A percentile compares a stretch with the other conserved stretches of the same genome.
Evolutionary conservation across 2,329 filamentous ascomycete species (phyloP).

Genomic region (Xylaria sp.): DNA sequence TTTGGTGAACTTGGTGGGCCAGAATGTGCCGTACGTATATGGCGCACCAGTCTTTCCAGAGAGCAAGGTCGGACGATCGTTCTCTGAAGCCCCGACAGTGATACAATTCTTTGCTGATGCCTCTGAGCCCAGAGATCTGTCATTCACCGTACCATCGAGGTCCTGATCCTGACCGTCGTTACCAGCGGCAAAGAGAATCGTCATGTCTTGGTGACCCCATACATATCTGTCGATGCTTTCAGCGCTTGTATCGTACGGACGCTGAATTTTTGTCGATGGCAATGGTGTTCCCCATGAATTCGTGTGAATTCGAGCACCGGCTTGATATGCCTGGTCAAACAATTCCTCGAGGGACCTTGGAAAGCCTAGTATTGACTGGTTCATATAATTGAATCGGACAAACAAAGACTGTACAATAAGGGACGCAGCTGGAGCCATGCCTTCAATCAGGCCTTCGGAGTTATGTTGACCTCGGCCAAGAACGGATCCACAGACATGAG

Average conservation of each 20-base stretch:
- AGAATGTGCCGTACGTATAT: slow-evolving; percentile 2
- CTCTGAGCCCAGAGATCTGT: not conserved
- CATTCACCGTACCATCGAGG: slow-evolving; percentile 1
- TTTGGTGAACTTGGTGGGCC: slow-evolving; percentile 4
- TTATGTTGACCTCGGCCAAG: not conserved
- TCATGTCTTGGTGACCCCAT: slow-evolving; percentile 7
- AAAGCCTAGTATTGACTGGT: slow-evolving; percentile 7
- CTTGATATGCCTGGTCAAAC: slow-evolving; percentile 4
- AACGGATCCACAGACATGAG: slow-evolving; percentile 16
- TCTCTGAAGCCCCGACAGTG: slow-evolving; percentile 12
- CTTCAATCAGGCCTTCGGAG: not conserved
- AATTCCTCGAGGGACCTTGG: not conserved
- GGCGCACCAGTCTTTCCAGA: slow-evolving; percentile 5
- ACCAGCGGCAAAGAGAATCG: slow-evolving; percentile 13
- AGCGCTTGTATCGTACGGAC: slow-evolving; percentile 4
- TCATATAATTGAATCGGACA: slow-evolving; percentile 7
- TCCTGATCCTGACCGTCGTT: slow-evolving; percentile 2
- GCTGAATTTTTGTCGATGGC: not conserved
- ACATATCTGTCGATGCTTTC: slow-evolving; percentile 11
- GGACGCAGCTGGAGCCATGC: slow-evolving; percentile 3
- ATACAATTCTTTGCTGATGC: slow-evolving; percentile 13
- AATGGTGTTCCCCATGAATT: slow-evolving; percentile 7
- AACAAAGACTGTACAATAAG: slow-evolving; percentile 4
- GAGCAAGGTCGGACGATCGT: not conserved
- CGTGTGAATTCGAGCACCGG: slow-evolving; percentile 10